phyloP scores from a whole-genome alignment of 805 yeast genomes.

The Zygotorulaspora florentina region DNA sequence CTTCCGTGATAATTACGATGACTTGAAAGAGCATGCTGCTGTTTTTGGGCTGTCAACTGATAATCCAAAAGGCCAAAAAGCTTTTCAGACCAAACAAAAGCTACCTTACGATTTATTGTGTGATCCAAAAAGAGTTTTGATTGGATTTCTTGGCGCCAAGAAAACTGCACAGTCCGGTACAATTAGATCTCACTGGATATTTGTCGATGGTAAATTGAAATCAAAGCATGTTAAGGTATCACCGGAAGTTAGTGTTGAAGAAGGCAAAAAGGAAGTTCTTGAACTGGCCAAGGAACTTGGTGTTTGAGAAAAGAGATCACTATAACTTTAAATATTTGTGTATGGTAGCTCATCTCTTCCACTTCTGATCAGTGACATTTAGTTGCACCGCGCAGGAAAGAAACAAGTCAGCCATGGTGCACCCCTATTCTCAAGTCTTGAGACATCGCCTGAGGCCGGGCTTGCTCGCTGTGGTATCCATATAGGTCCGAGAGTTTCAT shows the following conservation, averaged over 20 bases:
- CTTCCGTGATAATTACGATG: conserved; percentile 61
- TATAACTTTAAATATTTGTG: background rate
- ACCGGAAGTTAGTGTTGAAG: conserved; percentile 54
- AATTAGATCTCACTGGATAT: conserved; percentile 88
- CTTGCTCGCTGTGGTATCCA: no score
- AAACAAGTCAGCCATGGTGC: no score
- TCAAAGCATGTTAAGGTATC: conserved; percentile 39
- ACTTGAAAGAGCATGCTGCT: conserved; percentile 38
- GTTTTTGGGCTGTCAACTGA: conserved; percentile 86
- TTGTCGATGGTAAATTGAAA: conserved; percentile 66
- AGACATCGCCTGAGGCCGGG: no score
- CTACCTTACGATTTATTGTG: conserved; percentile 70
- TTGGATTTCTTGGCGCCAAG: conserved; percentile 76
- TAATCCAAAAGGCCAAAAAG: conserved; percentile 69
- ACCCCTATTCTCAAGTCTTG: no score
- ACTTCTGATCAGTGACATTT: background rate
- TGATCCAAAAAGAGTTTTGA: conserved; percentile 68
- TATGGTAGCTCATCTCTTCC: background rate
- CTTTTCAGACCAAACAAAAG: conserved; percentile 65
- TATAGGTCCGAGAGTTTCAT: no score
- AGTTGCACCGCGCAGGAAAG: no score
- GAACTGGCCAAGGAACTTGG: conserved; percentile 34
- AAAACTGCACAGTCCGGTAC: conserved; percentile 68
- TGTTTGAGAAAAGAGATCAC: background rate
- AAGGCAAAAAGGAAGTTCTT: conserved; percentile 56